These are phyloP conservation scores for Drechslerella stenobrocha DNA, from an alignment of 2,329 filamentous ascomycete genomes.

Conservation along the genomic window DNA sequence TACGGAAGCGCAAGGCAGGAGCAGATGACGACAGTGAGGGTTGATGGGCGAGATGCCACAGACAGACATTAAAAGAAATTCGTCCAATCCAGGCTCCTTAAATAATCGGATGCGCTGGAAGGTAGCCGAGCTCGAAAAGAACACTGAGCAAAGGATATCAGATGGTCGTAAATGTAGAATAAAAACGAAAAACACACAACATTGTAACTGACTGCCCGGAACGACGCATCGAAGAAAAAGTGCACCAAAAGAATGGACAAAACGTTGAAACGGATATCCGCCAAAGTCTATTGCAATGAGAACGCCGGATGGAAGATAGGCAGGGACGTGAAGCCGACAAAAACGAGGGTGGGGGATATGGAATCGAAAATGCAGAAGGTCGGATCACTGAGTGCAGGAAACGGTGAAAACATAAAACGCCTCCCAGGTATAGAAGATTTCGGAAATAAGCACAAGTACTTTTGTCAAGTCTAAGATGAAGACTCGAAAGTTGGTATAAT, in stretches of 20 bases:
- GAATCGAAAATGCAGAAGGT: slow-evolving; percentile 11
- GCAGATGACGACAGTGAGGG: slow-evolving; percentile 15
- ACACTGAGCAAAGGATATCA: slow-evolving; percentile 43
- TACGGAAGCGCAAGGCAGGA: slow-evolving; percentile 11
- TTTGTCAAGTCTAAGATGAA: slow-evolving; percentile 20
- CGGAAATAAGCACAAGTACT: slow-evolving; percentile 38
- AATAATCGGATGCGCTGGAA: slow-evolving; percentile 42
- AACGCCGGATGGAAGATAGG: slow-evolving; percentile 24
- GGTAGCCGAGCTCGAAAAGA: slow-evolving; percentile 15
- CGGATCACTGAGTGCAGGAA: no score
- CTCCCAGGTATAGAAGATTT: slow-evolving; percentile 45
- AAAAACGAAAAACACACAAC: slow-evolving; percentile 26
- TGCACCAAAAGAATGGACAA: slow-evolving; percentile 47
- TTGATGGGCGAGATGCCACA: slow-evolving; percentile 14
- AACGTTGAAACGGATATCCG: slow-evolving; percentile 43
- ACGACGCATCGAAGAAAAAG: slow-evolving; percentile 8
- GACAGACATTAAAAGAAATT: slow-evolving; percentile 36
- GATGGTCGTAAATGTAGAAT: slow-evolving; percentile 46
- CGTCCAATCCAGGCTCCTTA: slow-evolving; percentile 48
- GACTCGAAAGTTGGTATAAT: slow-evolving; percentile 32
- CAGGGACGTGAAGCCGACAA: slow-evolving; percentile 6
- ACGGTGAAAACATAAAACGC: no score
- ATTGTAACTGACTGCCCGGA: slow-evolving; percentile 9
- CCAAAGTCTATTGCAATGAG: slow-evolving; percentile 47
- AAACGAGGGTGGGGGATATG: neutral